Conservation (phyloP, 2,329 filamentous ascomycete genomes). For the Plectosphaerella sp. region DNA sequence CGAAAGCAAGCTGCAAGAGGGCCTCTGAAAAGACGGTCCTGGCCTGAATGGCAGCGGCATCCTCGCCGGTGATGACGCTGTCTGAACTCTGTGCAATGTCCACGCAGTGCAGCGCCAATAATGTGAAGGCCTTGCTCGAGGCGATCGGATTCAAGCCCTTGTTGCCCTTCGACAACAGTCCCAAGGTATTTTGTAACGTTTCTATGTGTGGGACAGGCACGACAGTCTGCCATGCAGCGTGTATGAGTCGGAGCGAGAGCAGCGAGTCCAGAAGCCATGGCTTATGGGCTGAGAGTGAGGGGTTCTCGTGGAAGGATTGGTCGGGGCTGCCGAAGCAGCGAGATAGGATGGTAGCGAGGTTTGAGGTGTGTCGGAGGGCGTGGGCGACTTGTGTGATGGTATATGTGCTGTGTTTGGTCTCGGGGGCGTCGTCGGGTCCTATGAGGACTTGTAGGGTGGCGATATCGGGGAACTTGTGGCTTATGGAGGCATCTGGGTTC, state of each 20-base stretch:
- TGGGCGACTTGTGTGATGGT: conserved; percentile 33
- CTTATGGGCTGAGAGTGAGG: conserved; percentile 32
- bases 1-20: conserved; percentile 31
- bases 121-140: conserved; percentile 30
- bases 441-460: conserved; percentile 31
- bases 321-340: conserved; percentile 28
- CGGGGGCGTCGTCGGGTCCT: conserved; percentile 15
- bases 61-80: conserved; percentile 21
- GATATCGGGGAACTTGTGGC: conserved; percentile 6
- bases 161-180: background rate
- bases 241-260: conserved; percentile 34
- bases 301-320: conserved; percentile 5
- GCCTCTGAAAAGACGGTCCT: conserved; percentile 31
- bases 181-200: background rate
- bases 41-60: conserved; percentile 17
- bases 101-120: conserved; percentile 36
- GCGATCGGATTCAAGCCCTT: background rate
- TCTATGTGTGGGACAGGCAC: conserved; percentile 4
- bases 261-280: conserved; percentile 48
- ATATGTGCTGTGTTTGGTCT: conserved; percentile 30
- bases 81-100: conserved; percentile 30
- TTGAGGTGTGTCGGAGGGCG: conserved; percentile 39
- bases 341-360: conserved; percentile 38
- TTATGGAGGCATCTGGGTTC: conserved; percentile 17
- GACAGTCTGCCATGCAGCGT: conserved; percentile 29